phyloP scores from a whole-genome alignment of 1,284 basidiomycete species.

The Moesziomyces parantarcticus region DNA sequence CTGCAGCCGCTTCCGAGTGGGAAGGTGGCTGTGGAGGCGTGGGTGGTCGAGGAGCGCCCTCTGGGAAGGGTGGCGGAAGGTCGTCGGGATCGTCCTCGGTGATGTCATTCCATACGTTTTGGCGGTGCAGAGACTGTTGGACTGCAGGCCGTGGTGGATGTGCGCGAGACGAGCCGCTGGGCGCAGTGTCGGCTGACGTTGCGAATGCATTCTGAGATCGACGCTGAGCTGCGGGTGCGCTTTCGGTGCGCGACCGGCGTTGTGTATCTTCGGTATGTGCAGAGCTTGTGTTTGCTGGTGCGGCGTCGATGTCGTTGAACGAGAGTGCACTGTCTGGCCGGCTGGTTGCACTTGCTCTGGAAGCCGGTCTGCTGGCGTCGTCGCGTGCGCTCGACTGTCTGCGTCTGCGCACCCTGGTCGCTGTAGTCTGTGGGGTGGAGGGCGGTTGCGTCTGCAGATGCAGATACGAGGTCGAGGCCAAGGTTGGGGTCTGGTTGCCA shows the following conservation, averaged over 20 bases:
- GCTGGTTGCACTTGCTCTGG: slow-evolving; percentile 33
- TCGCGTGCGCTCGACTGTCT: slow-evolving; percentile 22
- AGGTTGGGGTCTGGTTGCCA: slow-evolving; percentile 33
- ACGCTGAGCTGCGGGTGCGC: slow-evolving; percentile 23
- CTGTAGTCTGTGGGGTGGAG: slow-evolving; percentile 8
- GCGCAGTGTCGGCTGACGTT: neutral
- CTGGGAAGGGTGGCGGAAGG: slow-evolving; percentile 49
- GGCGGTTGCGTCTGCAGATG: slow-evolving; percentile 13
- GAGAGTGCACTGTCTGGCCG: slow-evolving; percentile 26
- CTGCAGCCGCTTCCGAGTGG: slow-evolving; percentile 23
- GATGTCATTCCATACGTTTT: slow-evolving; percentile 53
- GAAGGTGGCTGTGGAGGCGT: slow-evolving; percentile 37
- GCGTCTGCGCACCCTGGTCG: slow-evolving; percentile 16
- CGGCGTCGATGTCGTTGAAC: slow-evolving; percentile 9
- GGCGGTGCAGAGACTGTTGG: slow-evolving; percentile 40
- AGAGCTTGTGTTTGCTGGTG: neutral
- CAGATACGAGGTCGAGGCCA: slow-evolving; percentile 18
- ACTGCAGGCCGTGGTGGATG: neutral
- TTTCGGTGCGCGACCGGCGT: slow-evolving; percentile 32
- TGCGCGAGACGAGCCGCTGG: neutral
- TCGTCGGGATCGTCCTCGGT: slow-evolving; percentile 52
- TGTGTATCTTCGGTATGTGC: neutral
- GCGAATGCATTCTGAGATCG: slow-evolving; percentile 28
- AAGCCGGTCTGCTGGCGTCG: slow-evolving; percentile 30
- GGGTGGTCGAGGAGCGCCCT: slow-evolving; percentile 43